Evolutionary conservation across 306 rosid genomes (phyloP).

Genomic region (Mimosa pudica): DNA sequence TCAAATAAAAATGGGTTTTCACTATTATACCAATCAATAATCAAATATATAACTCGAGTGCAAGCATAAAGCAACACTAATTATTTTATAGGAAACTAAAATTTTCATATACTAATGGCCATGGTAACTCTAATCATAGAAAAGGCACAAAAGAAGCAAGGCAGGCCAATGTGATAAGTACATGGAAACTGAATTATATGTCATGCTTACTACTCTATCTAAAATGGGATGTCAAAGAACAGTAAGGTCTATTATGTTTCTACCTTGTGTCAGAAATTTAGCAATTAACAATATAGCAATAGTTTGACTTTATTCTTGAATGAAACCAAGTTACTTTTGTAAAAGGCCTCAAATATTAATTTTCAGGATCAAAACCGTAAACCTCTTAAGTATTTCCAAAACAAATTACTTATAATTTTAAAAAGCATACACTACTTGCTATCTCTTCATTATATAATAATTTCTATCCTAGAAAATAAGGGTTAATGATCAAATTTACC

Average conservation of each 20-base stretch:
- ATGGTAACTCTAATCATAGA: background rate
- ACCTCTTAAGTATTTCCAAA: too few species aligned
- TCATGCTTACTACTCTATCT: too few species aligned
- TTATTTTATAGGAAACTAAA: conserved; percentile 10
- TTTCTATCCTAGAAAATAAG: too few species aligned
- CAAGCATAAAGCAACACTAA: background rate
- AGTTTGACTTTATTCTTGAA: background rate
- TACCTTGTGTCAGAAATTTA: background rate
- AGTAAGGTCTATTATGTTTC: background rate
- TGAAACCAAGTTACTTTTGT: background rate
- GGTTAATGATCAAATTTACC: too few species aligned
- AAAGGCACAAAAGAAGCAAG: background rate
- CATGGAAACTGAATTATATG: conserved; percentile 10
- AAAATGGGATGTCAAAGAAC: background rate
- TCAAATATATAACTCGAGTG: background rate
- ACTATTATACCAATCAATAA: background rate
- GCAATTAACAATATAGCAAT: background rate
- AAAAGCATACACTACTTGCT: too few species aligned
- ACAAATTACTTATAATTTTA: too few species aligned
- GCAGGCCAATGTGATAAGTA: background rate
- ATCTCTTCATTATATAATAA: too few species aligned
- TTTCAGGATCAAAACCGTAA: too few species aligned
- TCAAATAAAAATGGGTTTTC: background rate
- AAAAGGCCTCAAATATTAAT: background rate
- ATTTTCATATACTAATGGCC: background rate